Evolutionary conservation across 2,329 filamentous ascomycete species (phyloP).

Genomic region (Chrysoporthe puriensis): DNA sequence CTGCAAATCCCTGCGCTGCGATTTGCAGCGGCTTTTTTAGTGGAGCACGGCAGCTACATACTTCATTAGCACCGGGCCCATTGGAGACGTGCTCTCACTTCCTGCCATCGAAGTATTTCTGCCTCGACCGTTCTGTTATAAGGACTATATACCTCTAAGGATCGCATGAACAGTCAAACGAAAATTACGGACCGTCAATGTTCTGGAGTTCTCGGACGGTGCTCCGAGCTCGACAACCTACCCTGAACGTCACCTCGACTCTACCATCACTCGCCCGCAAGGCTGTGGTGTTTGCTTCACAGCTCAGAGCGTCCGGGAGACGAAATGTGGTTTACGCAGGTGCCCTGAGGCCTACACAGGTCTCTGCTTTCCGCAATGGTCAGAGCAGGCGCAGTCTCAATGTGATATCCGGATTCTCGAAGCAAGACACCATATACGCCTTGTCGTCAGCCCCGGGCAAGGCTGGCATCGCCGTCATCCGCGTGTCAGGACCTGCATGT

Average conservation of each 20-base stretch:
- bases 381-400: constrained; percentile 3
- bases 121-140: not conserved
- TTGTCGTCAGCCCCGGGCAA: constrained; percentile 84
- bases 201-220: constrained; percentile 26
- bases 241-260: not conserved
- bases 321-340: constrained; percentile 4
- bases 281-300: not conserved
- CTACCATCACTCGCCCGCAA: not conserved
- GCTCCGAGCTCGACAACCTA: constrained; percentile 18
- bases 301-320: not conserved
- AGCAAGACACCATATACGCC: constrained; percentile 80
- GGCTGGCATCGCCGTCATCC: constrained; percentile 88
- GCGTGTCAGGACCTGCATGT: constrained; percentile 81
- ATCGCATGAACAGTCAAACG: not conserved
- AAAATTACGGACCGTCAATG: constrained; percentile 22
- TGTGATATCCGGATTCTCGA: constrained; percentile 20
- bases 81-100: not conserved
- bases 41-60: constrained; percentile 1
- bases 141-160: not conserved
- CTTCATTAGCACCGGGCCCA: not conserved
- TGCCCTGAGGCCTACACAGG: not conserved
- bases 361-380: not conserved
- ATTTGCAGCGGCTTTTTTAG: constrained; percentile 18
- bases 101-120: not conserved
- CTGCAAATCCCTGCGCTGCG: constrained; percentile 23